Conservation (phyloP, 371 early-diverging fungal genomes). For the Lichtheimia corymbifera region DNA sequence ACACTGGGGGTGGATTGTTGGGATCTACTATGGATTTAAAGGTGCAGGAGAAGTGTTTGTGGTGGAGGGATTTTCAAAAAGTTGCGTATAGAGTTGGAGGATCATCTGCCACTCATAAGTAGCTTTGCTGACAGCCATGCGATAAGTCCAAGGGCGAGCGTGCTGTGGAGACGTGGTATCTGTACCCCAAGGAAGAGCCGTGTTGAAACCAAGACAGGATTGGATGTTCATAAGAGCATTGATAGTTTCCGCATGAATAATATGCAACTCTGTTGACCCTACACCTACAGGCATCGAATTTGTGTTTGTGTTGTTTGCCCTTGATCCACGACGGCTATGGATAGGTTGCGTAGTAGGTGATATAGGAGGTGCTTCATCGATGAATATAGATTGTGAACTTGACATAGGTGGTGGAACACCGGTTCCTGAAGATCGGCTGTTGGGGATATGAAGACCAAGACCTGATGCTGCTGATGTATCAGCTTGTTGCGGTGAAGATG, state of each 20-base stretch:
- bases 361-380: constrained; percentile 1
- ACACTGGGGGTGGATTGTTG: too few relatives aligned
- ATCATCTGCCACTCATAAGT: constrained; percentile 36
- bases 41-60: too few relatives aligned
- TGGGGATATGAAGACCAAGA: constrained; percentile 28
- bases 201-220: constrained; percentile 31
- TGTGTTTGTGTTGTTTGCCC: constrained; percentile 10
- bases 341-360: too few relatives aligned
- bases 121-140: constrained; percentile 24
- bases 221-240: constrained; percentile 35
- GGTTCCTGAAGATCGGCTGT: not conserved
- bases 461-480: constrained; percentile 21
- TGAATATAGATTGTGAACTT: constrained; percentile 19
- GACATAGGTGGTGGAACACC: constrained; percentile 12
- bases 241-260: constrained; percentile 33
- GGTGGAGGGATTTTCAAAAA: not conserved
- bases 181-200: constrained; percentile 31
- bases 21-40: too few relatives aligned
- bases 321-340: constrained; percentile 2
- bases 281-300: constrained; percentile 4
- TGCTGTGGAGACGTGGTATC: constrained; percentile 15
- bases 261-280: constrained; percentile 21
- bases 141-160: constrained; percentile 31
- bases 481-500: constrained; percentile 1
- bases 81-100: constrained; percentile 17